phyloP scores from a whole-genome alignment of 108 stramenopile species.

The Nitzschia inconspicua region DNA sequence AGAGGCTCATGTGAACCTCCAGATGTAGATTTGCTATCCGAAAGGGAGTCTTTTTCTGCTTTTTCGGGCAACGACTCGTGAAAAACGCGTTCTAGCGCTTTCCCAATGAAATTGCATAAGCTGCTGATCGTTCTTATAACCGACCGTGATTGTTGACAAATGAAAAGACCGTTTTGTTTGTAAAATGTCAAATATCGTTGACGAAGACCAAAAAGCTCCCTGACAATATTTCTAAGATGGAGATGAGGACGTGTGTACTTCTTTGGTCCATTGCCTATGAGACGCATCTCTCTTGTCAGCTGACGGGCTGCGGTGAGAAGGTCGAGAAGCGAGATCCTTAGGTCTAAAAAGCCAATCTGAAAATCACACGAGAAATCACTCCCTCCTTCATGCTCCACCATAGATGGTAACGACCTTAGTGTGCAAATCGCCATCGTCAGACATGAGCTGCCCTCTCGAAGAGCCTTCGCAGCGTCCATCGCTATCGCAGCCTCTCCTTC shows the following conservation, averaged over 20 bases:
- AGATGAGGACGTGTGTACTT: constrained; percentile 34
- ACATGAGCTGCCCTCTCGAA: constrained; percentile 17
- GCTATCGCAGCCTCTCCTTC: constrained; percentile 24
- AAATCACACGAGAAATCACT: constrained; percentile 17
- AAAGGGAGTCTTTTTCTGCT: background rate
- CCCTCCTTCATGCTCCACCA: background rate
- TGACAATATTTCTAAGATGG: constrained; percentile 30
- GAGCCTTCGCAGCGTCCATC: constrained; percentile 22
- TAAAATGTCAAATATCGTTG: constrained; percentile 23
- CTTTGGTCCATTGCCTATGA: constrained; percentile 31
- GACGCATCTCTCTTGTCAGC: constrained; percentile 42
- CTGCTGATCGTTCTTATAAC: constrained; percentile 26
- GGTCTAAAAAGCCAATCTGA: constrained; percentile 26
- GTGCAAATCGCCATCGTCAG: constrained; percentile 24
- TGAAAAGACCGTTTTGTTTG: constrained; percentile 33
- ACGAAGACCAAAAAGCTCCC: constrained; percentile 19
- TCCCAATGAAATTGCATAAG: constrained; percentile 28
- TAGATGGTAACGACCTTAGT: constrained; percentile 3
- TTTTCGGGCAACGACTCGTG: constrained; percentile 13
- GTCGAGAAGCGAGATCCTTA: constrained; percentile 44
- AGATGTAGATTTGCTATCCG: background rate
- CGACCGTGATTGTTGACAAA: constrained; percentile 35
- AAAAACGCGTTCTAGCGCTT: constrained; percentile 12
- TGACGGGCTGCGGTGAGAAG: constrained; percentile 27
- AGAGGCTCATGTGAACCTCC: constrained; percentile 25